Conservation (phyloP, 345 rosid species). For the Hibiscus trionum region DNA sequence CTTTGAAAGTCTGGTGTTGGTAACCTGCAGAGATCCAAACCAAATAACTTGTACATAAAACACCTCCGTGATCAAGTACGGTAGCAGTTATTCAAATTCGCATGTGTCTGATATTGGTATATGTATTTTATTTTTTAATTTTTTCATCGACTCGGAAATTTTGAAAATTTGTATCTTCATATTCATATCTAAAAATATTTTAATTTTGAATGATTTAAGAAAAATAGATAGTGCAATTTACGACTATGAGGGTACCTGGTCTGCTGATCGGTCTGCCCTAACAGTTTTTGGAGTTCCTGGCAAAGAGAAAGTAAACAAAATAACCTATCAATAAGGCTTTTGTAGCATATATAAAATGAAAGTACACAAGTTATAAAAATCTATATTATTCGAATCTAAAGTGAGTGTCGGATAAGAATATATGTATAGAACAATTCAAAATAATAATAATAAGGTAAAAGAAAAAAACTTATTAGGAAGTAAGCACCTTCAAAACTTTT, state of each 20-base stretch:
- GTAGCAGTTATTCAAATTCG: not conserved
- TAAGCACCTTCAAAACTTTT: slow-evolving; percentile 61
- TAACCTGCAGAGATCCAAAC: slow-evolving; percentile 23
- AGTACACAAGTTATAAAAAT: not conserved
- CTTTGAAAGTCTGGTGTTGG: slow-evolving; percentile 54
- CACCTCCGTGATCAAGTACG: not conserved
- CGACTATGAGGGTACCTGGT: slow-evolving; percentile 36
- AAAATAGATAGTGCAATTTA: not conserved
- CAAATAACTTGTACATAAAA: not conserved
- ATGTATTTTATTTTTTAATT: too few species aligned
- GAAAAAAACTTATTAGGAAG: too few species aligned
- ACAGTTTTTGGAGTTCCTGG: slow-evolving; percentile 52
- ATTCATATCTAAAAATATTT: too few species aligned
- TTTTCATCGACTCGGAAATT: too few species aligned
- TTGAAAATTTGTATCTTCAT: too few species aligned
- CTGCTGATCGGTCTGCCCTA: slow-evolving; percentile 40
- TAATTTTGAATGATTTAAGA: too few species aligned
- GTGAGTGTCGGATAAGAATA: not conserved
- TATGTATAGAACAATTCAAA: too few species aligned
- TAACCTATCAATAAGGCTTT: not conserved
- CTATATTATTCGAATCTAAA: not conserved
- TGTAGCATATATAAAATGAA: not conserved
- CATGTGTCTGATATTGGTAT: too few species aligned
- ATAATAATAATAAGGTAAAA: not conserved
- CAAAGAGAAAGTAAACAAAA: not conserved